Conservation (phyloP, 352 stramenopile genomes). For the Peronosclerospora sorghi region DNA sequence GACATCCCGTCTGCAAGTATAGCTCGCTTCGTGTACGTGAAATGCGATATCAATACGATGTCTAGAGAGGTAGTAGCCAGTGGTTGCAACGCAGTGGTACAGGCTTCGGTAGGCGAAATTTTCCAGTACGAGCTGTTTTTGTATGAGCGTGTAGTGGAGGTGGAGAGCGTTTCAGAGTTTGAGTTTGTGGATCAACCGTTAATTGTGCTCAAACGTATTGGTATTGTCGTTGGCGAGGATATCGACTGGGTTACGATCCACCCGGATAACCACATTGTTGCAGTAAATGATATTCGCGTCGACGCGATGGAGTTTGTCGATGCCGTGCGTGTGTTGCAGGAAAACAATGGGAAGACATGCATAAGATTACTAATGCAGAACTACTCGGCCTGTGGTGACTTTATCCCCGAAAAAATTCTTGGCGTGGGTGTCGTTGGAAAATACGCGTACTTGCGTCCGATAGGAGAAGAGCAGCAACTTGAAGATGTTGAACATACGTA, state of each 20-base stretch:
- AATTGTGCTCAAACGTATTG: slow-evolving; percentile 80
- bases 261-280: slow-evolving; percentile 79
- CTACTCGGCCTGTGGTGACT: slow-evolving; percentile 75
- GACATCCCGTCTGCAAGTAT: slow-evolving; percentile 52
- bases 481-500: slow-evolving; percentile 36
- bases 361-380: slow-evolving; percentile 85
- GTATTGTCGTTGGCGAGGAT: slow-evolving; percentile 54
- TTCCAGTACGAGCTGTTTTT: slow-evolving; percentile 84
- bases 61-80: slow-evolving; percentile 72
- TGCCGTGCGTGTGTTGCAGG: slow-evolving; percentile 66
- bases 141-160: slow-evolving; percentile 81
- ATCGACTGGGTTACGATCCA: slow-evolving; percentile 78
- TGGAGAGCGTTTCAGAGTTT: slow-evolving; percentile 79
- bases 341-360: slow-evolving; percentile 80
- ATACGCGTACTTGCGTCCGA: slow-evolving; percentile 62
- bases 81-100: slow-evolving; percentile 74
- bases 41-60: slow-evolving; percentile 83
- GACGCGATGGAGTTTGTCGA: slow-evolving; percentile 74
- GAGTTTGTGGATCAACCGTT: slow-evolving; percentile 81
- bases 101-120: slow-evolving; percentile 76
- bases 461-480: slow-evolving; percentile 31
- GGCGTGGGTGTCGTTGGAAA: slow-evolving; percentile 71
- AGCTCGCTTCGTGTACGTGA: slow-evolving; percentile 79
- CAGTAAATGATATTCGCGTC: slow-evolving; percentile 80
- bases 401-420: slow-evolving; percentile 82